Evolutionary conservation across 352 stramenopile genomes (phyloP), one percentile per base, ranked within the genome.

Genomic region (Plasmopara halstedii): DNA sequence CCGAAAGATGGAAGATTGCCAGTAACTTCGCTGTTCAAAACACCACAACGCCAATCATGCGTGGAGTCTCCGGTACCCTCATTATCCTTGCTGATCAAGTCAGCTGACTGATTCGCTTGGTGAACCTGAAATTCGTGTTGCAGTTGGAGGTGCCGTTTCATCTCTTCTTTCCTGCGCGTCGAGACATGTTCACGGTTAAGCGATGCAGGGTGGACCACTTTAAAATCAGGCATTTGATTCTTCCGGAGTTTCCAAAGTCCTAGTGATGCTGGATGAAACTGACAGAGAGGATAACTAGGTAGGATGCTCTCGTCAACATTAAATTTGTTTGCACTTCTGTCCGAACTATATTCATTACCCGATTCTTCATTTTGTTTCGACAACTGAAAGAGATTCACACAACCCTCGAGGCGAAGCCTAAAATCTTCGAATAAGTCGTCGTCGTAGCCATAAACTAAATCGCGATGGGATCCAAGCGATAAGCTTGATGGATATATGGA

Each of bases 371-470:
- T 54, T 18, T 52, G 56, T 58, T 46, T 61, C 14, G 43, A n/a
- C 1, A 43, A 48, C 14, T 57, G 33, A 11, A 29, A 59, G 8
- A 32, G 26, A 34, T 70, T 59, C n/a, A 50, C 51, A 41, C 56
- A 46, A 42, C 49, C 42, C 49, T 83, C 65, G 8, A 91, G 43
- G 5, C 50, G 64, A 20, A 15, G 27, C 1, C 70, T 58, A 27
- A 81, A 89, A 0, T 64, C 50, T n/a, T 65, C 35, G 47, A 86
- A 94, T 38, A 75, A 44, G 26, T 81, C 67, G 34, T 91, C 82
- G 42, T 94, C 70, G 46, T 90, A 94, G 41, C 74, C 72, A 37
- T 78, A 73, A 6, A 91, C 82, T 7, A 94, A 52, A 11, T 88
- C 64, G 10, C 62, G 62, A 52, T 85, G 57, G 6, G 63, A 79